phyloP scores from a whole-genome alignment of 2,329 filamentous ascomycete genomes.

The Plectosphaerella plurivora region DNA sequence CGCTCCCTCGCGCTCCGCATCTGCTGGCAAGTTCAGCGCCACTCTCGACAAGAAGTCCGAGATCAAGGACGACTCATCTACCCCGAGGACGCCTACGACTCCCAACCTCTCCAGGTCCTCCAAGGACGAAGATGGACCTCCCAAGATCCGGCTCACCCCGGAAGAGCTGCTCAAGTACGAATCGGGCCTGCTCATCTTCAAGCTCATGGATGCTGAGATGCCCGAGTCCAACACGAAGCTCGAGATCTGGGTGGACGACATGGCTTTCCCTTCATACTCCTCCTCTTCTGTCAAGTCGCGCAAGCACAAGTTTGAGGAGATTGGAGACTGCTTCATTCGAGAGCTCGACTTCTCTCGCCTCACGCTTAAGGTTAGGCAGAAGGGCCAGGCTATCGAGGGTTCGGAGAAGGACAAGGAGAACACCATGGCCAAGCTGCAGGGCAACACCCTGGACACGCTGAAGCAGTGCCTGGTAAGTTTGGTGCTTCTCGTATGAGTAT shows the following conservation, averaged over 20 bases:
- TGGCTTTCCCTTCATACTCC: conserved; percentile 83
- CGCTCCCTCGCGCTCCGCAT: conserved; percentile 15
- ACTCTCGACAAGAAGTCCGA: conserved; percentile 24
- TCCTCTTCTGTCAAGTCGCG: conserved; percentile 71
- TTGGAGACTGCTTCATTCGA: conserved; percentile 91
- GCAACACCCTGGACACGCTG: conserved; percentile 80
- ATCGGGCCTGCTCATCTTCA: conserved; percentile 90
- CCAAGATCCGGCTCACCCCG: conserved; percentile 72
- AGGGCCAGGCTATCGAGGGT: conserved; percentile 60
- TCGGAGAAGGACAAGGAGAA: conserved; percentile 68
- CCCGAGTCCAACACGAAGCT: conserved; percentile 71
- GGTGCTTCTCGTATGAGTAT: background rate
- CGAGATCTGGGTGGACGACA: conserved; percentile 91
- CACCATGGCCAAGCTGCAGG: conserved; percentile 75
- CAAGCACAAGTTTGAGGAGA: conserved; percentile 77
- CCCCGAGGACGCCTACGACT: conserved; percentile 37
- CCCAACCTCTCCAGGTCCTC: conserved; percentile 43
- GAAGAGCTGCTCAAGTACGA: conserved; percentile 84
- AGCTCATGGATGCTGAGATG: conserved; percentile 84
- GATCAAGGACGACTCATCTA: conserved; percentile 16
- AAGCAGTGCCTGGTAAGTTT: conserved; percentile 75
- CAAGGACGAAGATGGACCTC: conserved; percentile 50
- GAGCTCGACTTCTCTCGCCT: conserved; percentile 96
- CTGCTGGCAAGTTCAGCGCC: conserved; percentile 41
- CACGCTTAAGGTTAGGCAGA: conserved; percentile 80